phyloP scores from a whole-genome alignment of 2,329 filamentous ascomycete genomes.

The Scedosporium boydii region DNA sequence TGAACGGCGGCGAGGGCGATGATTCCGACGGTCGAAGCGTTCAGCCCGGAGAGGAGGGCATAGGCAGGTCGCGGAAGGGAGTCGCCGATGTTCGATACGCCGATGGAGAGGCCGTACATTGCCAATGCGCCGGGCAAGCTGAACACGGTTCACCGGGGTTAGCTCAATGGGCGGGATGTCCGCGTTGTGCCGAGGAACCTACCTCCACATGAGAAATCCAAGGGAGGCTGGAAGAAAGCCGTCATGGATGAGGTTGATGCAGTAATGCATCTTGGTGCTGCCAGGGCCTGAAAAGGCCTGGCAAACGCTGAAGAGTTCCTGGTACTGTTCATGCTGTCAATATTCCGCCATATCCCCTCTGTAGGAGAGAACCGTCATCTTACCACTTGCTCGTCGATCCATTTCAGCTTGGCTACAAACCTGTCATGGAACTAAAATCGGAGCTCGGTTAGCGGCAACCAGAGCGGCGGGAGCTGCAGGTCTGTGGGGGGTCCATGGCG shows the following conservation, averaged over 20 bases:
- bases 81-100: slow-evolving; percentile 50
- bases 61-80: slow-evolving; percentile 54
- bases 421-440: slow-evolving; percentile 40
- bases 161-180: background rate
- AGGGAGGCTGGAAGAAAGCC: slow-evolving; percentile 49
- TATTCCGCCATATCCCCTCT: no score
- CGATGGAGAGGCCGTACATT: slow-evolving; percentile 59
- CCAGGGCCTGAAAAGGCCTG: slow-evolving; percentile 60
- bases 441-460: background rate
- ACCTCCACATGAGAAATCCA: slow-evolving; percentile 57
- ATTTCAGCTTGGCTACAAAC: slow-evolving; percentile 50
- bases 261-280: slow-evolving; percentile 64
- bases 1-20: slow-evolving; percentile 61
- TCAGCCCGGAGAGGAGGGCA: slow-evolving; percentile 61
- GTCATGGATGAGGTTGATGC: slow-evolving; percentile 53
- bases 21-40: slow-evolving; percentile 62
- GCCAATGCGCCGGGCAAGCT: slow-evolving; percentile 60
- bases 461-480: background rate
- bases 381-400: slow-evolving; percentile 62
- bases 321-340: slow-evolving; percentile 37
- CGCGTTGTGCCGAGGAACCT: slow-evolving; percentile 6
- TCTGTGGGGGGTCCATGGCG: no score
- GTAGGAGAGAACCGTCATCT: background rate
- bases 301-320: slow-evolving; percentile 61
- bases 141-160: background rate